phyloP scores from a whole-genome alignment of 495 filamentous ascomycete species.

The Hypoxylon lenormandii region DNA sequence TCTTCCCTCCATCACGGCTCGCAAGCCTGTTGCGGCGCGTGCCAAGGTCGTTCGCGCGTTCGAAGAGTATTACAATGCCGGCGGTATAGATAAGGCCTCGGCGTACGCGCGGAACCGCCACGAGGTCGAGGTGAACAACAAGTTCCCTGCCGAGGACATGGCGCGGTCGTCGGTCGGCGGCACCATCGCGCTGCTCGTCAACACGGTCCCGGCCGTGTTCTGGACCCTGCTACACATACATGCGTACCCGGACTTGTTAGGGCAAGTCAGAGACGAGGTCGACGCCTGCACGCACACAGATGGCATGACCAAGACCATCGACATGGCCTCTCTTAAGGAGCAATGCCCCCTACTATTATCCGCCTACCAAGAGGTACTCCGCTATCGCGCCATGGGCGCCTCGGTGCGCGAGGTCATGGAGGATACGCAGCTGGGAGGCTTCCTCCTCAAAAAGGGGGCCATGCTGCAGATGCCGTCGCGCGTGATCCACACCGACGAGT shows the following conservation, averaged over 20 bases:
- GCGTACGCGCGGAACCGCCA: conserved; percentile 34
- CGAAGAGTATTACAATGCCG: conserved; percentile 54
- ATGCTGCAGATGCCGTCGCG: conserved; percentile 50
- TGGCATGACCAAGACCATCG: conserved; percentile 42
- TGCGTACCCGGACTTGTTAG: conserved; percentile 54
- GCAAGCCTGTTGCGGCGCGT: conserved; percentile 57
- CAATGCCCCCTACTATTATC: conserved; percentile 56
- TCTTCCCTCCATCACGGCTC: conserved; percentile 56
- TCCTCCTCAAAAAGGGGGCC: conserved; percentile 52
- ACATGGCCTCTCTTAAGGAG: conserved; percentile 54
- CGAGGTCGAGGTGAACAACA: too few relatives aligned
- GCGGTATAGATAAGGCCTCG: conserved; percentile 54
- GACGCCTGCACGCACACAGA: conserved; percentile 35
- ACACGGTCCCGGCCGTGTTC: conserved; percentile 61
- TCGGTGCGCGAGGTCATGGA: conserved; percentile 51
- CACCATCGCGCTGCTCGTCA: conserved; percentile 60
- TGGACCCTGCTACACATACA: conserved; percentile 61
- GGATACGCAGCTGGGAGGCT: conserved; percentile 50
- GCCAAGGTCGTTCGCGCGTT: conserved; percentile 55
- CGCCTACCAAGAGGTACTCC: conserved; percentile 53
- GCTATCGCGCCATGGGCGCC: conserved; percentile 41
- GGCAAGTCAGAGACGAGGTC: conserved; percentile 28
- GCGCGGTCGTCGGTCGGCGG: conserved; percentile 57
- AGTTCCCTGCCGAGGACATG: conserved; percentile 52
- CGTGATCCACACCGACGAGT: conserved; percentile 42